A percentile compares a stretch with the other conserved stretches of the same genome.
Conservation (phyloP, 192 early-diverging fungal genomes). For the Coemansia sp. region DNA sequence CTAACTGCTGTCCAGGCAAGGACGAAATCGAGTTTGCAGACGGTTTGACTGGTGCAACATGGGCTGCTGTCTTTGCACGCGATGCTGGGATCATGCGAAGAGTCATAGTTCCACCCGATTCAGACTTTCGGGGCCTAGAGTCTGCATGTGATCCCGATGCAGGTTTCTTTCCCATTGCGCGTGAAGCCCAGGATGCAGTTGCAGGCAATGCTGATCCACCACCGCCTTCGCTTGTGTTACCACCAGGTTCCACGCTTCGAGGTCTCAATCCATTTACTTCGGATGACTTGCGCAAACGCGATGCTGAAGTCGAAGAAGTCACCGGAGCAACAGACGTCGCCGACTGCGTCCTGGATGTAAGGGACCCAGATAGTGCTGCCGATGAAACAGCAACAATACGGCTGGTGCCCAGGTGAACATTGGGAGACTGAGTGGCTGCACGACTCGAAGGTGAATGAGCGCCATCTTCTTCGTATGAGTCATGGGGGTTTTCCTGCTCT, state of each 20-base stretch:
- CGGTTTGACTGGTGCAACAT: background rate
- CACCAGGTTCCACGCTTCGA: slow-evolving; percentile 35
- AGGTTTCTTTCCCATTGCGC: slow-evolving; percentile 40
- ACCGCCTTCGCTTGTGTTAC: slow-evolving; percentile 3
- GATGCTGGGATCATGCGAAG: slow-evolving; percentile 46
- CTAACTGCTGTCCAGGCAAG: background rate
- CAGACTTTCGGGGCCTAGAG: slow-evolving; percentile 16
- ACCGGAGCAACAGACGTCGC: background rate
- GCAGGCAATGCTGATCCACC: slow-evolving; percentile 49
- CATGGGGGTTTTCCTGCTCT: background rate
- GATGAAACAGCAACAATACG: slow-evolving; percentile 7
- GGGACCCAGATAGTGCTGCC: slow-evolving; percentile 8
- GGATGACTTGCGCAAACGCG: slow-evolving; percentile 27
- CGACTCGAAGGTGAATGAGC: slow-evolving; percentile 7
- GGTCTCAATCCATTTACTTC: slow-evolving; percentile 27
- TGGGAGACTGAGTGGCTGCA: slow-evolving; percentile 18
- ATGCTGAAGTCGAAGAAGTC: slow-evolving; percentile 16
- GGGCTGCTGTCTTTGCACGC: slow-evolving; percentile 22
- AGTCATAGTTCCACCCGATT: slow-evolving; percentile 41
- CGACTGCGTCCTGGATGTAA: background rate
- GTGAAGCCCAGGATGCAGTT: slow-evolving; percentile 52
- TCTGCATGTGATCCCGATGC: slow-evolving; percentile 12
- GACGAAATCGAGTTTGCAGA: background rate
- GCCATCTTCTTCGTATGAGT: background rate
- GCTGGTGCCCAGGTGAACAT: background rate